Conservation (phyloP, 2,329 filamentous ascomycete species). For the Penicillium palitans region DNA sequence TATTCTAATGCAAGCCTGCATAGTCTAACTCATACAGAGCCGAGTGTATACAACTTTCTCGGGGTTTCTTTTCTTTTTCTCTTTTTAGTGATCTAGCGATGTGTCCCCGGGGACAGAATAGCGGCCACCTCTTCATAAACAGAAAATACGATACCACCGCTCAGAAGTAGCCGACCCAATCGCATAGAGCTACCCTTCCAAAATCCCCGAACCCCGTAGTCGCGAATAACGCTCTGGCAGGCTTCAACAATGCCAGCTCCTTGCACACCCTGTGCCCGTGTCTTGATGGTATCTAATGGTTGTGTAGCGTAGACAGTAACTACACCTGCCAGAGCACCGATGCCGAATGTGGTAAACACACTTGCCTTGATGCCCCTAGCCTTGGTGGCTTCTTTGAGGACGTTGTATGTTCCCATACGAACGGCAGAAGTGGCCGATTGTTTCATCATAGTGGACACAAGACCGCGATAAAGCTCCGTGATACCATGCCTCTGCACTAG, state of each 20-base stretch:
- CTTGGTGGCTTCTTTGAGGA: background rate
- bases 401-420: too few species aligned
- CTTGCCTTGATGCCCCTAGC: conserved; percentile 50
- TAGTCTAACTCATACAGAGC: background rate
- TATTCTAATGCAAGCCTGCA: background rate
- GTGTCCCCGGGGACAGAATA: conserved; percentile 45
- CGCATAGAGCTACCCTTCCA: conserved; percentile 71
- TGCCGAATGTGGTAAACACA: conserved; percentile 59
- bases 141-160: conserved; percentile 66
- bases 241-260: too few species aligned
- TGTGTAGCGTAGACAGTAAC: conserved; percentile 46
- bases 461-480: too few species aligned
- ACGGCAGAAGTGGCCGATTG: too few species aligned
- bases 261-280: too few species aligned
- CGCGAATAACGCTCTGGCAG: too few species aligned
- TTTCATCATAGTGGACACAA: too few species aligned
- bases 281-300: background rate
- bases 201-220: conserved; percentile 61
- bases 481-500: too few species aligned
- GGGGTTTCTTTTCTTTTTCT: too few species aligned
- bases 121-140: conserved; percentile 60
- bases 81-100: background rate
- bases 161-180: conserved; percentile 62
- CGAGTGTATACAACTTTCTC: too few species aligned
- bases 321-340: conserved; percentile 61